Conservation (phyloP, 1,284 basidiomycete genomes). For the Exsudoporus floridanus region DNA sequence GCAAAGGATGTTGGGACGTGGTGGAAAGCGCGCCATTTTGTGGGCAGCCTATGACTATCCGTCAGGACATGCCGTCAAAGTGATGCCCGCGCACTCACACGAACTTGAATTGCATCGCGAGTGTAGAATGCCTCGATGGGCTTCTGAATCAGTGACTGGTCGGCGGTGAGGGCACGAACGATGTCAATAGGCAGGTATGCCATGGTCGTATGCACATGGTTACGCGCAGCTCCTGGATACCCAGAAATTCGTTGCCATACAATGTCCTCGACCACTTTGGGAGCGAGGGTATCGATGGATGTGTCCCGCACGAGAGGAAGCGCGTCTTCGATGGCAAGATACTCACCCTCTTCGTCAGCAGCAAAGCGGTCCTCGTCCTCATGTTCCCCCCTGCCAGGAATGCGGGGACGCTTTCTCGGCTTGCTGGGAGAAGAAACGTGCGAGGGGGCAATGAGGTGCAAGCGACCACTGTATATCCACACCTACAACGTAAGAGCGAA, state of each 20-base stretch:
- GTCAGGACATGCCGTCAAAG: conserved; percentile 2
- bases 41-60: conserved; percentile 63
- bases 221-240: conserved; percentile 69
- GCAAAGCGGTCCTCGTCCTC: conserved; percentile 50
- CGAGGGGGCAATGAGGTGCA: conserved; percentile 84
- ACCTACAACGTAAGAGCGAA: conserved; percentile 53
- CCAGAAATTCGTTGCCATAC: conserved; percentile 69
- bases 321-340: conserved; percentile 65
- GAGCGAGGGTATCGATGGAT: conserved; percentile 55
- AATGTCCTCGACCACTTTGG: conserved; percentile 54
- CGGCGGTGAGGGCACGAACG: conserved; percentile 63
- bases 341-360: conserved; percentile 49
- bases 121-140: conserved; percentile 92
- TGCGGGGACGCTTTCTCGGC: conserved; percentile 47
- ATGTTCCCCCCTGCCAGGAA: conserved; percentile 41
- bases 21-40: conserved; percentile 86
- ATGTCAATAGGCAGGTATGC: conserved; percentile 80
- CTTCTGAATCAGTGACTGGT: conserved; percentile 77
- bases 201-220: conserved; percentile 79
- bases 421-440: conserved; percentile 66
- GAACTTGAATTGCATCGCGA: conserved; percentile 82
- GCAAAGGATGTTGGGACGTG: conserved; percentile 58
- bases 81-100: conserved; percentile 51
- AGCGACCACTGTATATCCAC: conserved; percentile 81
- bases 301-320: conserved; percentile 61